Evolutionary conservation across 495 filamentous ascomycete species (phyloP).

Genomic region (Podospora fimiseda): DNA sequence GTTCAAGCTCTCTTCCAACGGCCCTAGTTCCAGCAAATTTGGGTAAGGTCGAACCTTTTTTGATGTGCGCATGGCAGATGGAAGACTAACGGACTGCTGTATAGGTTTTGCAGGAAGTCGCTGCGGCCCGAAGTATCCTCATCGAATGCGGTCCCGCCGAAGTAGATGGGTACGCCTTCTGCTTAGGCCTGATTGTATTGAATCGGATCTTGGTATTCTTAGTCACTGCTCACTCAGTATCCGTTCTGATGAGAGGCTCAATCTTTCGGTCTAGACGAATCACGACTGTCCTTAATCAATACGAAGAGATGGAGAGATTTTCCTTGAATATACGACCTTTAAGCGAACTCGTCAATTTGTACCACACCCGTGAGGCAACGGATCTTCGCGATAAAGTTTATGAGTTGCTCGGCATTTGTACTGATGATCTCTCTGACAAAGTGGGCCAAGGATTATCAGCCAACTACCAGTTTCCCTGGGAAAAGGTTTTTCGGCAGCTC

Average conservation of each 20-base stretch:
- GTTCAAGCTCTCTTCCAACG: background rate
- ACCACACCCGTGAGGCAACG: conserved; percentile 27
- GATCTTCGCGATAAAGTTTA: conserved; percentile 29
- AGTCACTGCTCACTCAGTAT: conserved; percentile 7
- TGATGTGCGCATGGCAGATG: background rate
- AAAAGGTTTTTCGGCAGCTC: background rate
- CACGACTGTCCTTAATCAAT: background rate
- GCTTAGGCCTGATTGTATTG: conserved; percentile 1
- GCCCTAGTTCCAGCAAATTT: conserved; percentile 2
- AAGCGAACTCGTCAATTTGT: conserved; percentile 28
- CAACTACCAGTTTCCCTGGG: conserved; percentile 6
- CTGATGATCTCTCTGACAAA: conserved; percentile 4
- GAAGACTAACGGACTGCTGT: background rate
- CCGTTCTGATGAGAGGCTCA: conserved; percentile 21
- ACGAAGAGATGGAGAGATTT: too few species aligned
- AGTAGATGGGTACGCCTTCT: background rate
- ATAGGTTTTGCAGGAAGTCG: conserved; percentile 23
- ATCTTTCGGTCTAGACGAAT: conserved; percentile 13
- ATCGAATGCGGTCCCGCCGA: conserved; percentile 16
- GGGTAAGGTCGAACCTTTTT: background rate
- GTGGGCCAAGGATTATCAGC: background rate
- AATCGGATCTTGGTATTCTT: background rate
- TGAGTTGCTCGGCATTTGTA: conserved; percentile 30
- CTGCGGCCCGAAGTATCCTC: conserved; percentile 22
- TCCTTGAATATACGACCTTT: conserved; percentile 19